Evolutionary conservation across 768 basidiomycete species (phyloP).

Genomic region (Boletus sp.): DNA sequence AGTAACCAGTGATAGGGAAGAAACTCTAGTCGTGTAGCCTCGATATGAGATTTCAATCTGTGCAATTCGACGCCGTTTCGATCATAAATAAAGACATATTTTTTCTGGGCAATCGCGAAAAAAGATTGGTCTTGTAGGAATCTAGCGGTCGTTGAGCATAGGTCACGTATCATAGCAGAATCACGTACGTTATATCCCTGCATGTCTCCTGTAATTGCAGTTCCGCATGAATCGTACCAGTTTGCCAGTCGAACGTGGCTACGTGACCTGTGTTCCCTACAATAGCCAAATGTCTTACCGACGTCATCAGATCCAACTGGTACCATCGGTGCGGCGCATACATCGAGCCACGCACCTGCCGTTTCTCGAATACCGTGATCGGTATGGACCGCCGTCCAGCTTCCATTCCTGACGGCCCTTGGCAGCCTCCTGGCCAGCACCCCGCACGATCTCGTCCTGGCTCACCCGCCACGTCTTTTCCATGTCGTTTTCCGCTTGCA

Average conservation of each 20-base stretch:
- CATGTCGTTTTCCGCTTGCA: conserved; percentile 75
- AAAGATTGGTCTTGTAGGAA: conserved; percentile 92
- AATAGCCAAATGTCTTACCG: conserved; percentile 78
- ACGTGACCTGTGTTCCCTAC: conserved; percentile 82
- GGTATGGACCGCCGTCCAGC: conserved; percentile 84
- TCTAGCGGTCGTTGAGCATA: conserved; percentile 36
- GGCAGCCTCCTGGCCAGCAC: conserved; percentile 72
- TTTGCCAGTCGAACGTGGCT: conserved; percentile 92
- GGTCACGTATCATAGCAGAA: neutral
- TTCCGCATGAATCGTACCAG: conserved; percentile 82
- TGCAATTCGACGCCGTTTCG: conserved; percentile 92
- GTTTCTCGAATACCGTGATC: conserved; percentile 83
- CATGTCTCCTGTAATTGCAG: conserved; percentile 88
- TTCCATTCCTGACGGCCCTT: conserved; percentile 74
- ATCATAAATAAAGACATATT: conserved; percentile 96
- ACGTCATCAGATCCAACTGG: neutral
- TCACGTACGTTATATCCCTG: conserved; percentile 82
- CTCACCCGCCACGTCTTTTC: conserved; percentile 88
- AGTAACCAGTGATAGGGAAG: conserved; percentile 96
- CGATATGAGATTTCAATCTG: conserved; percentile 77
- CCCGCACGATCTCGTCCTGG: conserved; percentile 72
- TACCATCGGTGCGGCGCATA: neutral
- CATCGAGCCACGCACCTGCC: conserved; percentile 60
- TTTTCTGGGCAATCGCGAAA: conserved; percentile 94
- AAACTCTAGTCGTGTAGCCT: conserved; percentile 88